These are phyloP conservation scores for Circinella umbellata DNA, from an alignment of 371 early-diverging fungal genomes.

Conservation along the genomic window DNA sequence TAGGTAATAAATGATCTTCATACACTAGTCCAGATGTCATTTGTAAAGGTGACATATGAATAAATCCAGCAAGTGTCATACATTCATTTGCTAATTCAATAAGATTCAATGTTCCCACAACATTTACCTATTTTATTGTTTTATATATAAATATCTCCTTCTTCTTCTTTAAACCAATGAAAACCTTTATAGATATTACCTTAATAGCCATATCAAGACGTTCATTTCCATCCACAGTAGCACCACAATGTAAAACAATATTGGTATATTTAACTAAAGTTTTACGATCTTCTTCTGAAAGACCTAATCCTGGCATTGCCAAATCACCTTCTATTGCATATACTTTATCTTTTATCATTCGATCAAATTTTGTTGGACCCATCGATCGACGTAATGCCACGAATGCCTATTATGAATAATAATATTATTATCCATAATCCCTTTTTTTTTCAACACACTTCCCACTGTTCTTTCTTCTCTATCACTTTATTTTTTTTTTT, in stretches of 20 bases:
- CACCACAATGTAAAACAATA: slow-evolving; percentile 64
- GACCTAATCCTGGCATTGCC: slow-evolving; percentile 48
- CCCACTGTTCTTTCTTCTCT: too few species aligned
- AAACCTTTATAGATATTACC: too few species aligned
- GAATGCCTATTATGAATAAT: slow-evolving; percentile 36
- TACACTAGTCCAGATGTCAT: slow-evolving; percentile 25
- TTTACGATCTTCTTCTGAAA: slow-evolving; percentile 48
- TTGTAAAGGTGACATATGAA: slow-evolving; percentile 60
- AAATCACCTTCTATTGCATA: slow-evolving; percentile 59
- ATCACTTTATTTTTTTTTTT: background rate
- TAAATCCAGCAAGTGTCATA: slow-evolving; percentile 47
- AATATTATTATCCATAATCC: background rate
- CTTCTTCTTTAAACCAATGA: too few species aligned
- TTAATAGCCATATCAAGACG: slow-evolving; percentile 52
- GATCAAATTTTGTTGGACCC: slow-evolving; percentile 43
- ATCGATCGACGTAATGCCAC: slow-evolving; percentile 42
- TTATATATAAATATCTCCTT: background rate
- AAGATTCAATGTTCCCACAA: slow-evolving; percentile 55
- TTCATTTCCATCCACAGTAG: slow-evolving; percentile 59
- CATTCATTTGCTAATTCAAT: slow-evolving; percentile 58
- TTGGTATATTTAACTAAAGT: slow-evolving; percentile 48
- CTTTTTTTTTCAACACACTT: background rate
- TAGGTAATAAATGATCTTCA: slow-evolving; percentile 52
- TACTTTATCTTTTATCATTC: slow-evolving; percentile 56
- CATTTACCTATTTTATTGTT: slow-evolving; percentile 45